Percentiles rank a stretch among this genome's conserved stretches.
These are phyloP conservation scores for Crepidotus variabilis DNA, from an alignment of 768 basidiomycete species.

Conservation along the genomic window DNA sequence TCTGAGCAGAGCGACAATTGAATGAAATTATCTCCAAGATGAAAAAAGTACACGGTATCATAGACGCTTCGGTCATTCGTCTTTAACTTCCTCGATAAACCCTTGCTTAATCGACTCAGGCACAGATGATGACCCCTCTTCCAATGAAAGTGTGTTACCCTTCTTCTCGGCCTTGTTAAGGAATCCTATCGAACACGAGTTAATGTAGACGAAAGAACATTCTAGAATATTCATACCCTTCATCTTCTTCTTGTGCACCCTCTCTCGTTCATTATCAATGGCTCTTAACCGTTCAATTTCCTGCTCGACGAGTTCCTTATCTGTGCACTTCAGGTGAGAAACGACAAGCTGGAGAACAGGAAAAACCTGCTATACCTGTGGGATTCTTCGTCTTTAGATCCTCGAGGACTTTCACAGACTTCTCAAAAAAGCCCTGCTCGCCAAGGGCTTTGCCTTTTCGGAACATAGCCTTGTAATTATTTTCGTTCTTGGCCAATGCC, in stretches of 20 bases:
- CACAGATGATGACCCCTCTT: constrained; percentile 3
- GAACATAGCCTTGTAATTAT: constrained; percentile 77
- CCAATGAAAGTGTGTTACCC: constrained; percentile 16
- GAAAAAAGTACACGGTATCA: background rate
- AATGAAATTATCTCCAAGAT: constrained; percentile 5
- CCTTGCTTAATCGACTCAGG: constrained; percentile 13
- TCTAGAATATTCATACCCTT: constrained; percentile 47
- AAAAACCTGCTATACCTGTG: constrained; percentile 36
- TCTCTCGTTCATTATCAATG: constrained; percentile 66
- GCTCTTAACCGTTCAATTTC: constrained; percentile 60
- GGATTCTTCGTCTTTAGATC: constrained; percentile 65
- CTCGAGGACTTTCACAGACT: constrained; percentile 59
- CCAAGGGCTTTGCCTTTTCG: constrained; percentile 78
- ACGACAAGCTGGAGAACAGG: background rate
- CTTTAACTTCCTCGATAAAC: constrained; percentile 21
- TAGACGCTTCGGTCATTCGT: background rate
- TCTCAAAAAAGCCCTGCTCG: constrained; percentile 74
- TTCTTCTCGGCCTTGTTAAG: constrained; percentile 40
- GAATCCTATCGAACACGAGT: constrained; percentile 36
- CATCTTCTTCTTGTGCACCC: constrained; percentile 62
- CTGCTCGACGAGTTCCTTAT: constrained; percentile 53
- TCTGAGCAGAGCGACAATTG: background rate
- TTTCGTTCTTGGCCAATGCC: constrained; percentile 72
- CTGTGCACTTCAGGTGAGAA: constrained; percentile 26
- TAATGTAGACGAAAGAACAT: background rate